Evolutionary conservation across 768 basidiomycete genomes (phyloP).

Genomic region (Xerocomellus chrysenteron): DNA sequence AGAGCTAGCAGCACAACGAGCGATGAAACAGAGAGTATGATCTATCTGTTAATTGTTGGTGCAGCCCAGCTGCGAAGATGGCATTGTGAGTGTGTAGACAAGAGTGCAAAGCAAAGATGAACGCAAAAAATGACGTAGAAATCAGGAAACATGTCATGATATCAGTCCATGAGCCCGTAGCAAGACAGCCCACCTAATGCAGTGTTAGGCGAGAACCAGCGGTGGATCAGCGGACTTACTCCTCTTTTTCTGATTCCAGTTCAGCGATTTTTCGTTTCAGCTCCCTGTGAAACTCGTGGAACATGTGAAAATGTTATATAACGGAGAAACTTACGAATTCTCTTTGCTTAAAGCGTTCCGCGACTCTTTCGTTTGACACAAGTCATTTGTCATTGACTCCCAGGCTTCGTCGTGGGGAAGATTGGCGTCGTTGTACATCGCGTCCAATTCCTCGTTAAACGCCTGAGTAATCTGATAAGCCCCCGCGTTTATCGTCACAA

Average conservation of each 20-base stretch:
- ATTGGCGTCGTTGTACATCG: slow-evolving; percentile 83
- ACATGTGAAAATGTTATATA: neutral
- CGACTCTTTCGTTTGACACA: slow-evolving; percentile 70
- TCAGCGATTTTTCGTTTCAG: slow-evolving; percentile 70
- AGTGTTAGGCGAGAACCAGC: slow-evolving; percentile 9
- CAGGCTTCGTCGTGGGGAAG: slow-evolving; percentile 85
- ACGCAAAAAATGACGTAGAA: slow-evolving; percentile 19
- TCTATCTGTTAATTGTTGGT: slow-evolving; percentile 11
- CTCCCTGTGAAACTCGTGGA: slow-evolving; percentile 42
- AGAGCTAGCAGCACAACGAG: slow-evolving; percentile 13
- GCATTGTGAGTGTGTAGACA: slow-evolving; percentile 24
- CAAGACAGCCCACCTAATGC: slow-evolving; percentile 62
- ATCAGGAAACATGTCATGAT: slow-evolving; percentile 29
- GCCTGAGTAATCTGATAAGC: slow-evolving; percentile 49
- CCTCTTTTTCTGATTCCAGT: slow-evolving; percentile 71
- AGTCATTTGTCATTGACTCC: slow-evolving; percentile 70
- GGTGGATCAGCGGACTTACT: slow-evolving; percentile 49
- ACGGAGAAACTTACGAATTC: slow-evolving; percentile 62
- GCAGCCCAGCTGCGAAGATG: slow-evolving; percentile 21
- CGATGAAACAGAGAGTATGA: slow-evolving; percentile 10
- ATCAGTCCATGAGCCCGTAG: slow-evolving; percentile 49
- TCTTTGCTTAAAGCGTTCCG: slow-evolving; percentile 74
- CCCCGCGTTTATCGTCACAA: neutral
- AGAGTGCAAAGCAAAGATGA: slow-evolving; percentile 17
- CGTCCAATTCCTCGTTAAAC: slow-evolving; percentile 92